Evolutionary conservation across 805 yeast genomes (phyloP).

Genomic region (Metschnikowia borealis): DNA sequence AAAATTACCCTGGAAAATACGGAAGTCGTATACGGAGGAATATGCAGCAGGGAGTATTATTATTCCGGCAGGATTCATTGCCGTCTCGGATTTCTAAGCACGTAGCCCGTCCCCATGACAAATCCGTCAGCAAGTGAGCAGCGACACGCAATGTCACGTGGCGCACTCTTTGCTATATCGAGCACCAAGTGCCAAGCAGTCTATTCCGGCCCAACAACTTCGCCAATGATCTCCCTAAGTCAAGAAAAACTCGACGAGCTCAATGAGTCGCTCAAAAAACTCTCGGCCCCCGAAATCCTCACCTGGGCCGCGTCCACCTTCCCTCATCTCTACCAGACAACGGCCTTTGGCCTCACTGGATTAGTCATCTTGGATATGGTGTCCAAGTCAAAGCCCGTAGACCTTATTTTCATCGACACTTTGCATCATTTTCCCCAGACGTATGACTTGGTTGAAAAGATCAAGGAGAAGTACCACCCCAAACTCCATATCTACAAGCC

Average conservation of each 20-base stretch:
- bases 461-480: constrained; percentile 53
- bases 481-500: constrained; percentile 69
- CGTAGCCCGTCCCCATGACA: background rate
- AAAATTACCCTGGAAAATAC: too few species aligned
- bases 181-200: background rate
- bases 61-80: background rate
- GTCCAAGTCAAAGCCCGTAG: constrained; percentile 48
- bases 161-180: background rate
- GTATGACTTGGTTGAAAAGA: constrained; percentile 58
- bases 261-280: constrained; percentile 54
- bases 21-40: too few species aligned
- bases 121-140: background rate
- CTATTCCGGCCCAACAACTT: background rate
- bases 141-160: constrained; percentile 18
- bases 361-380: constrained; percentile 83
- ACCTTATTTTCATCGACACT: constrained; percentile 84
- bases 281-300: constrained; percentile 68
- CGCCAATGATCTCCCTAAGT: constrained; percentile 15
- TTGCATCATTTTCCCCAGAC: constrained; percentile 96
- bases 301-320: constrained; percentile 82
- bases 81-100: background rate
- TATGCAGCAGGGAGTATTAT: background rate
- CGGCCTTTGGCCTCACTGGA: constrained; percentile 94
- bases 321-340: constrained; percentile 81
- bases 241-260: constrained; percentile 59